Conservation (phyloP, 352 stramenopile species). For the Elongisporangium anandrum region DNA sequence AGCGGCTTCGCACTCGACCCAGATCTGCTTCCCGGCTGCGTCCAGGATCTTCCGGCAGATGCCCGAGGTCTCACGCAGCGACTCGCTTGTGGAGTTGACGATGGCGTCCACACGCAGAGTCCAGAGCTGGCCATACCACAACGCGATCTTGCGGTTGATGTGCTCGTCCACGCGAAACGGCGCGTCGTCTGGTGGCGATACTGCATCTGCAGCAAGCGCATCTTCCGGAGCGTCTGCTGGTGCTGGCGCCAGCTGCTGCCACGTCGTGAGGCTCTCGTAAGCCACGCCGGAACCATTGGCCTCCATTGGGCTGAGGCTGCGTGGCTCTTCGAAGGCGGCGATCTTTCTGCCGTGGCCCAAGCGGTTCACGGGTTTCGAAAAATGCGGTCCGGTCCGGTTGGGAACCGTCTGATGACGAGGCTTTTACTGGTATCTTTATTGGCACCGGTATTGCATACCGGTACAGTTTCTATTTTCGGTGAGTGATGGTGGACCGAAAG, state of each 20-base stretch:
- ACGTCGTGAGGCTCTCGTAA: constrained; percentile 1
- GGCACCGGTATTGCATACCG: background rate
- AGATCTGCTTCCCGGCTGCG: constrained; percentile 68
- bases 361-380: background rate
- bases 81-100: constrained; percentile 77
- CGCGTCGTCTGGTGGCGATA: background rate
- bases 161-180: constrained; percentile 20
- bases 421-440: background rate
- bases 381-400: background rate
- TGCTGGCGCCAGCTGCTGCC: constrained; percentile 7
- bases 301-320: background rate
- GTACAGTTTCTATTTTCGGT: background rate
- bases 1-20: constrained; percentile 57
- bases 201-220: constrained; percentile 6
- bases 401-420: background rate
- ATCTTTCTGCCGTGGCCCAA: background rate
- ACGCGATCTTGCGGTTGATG: constrained; percentile 47
- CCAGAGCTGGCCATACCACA: constrained; percentile 59
- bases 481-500: background rate
- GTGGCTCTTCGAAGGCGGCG: background rate
- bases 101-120: constrained; percentile 61
- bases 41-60: constrained; percentile 60
- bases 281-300: background rate
- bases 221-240: background rate
- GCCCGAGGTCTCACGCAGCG: constrained; percentile 55